Conservation (phyloP, 1,139 yeast genomes). For the Suhomyces kunorum region DNA sequence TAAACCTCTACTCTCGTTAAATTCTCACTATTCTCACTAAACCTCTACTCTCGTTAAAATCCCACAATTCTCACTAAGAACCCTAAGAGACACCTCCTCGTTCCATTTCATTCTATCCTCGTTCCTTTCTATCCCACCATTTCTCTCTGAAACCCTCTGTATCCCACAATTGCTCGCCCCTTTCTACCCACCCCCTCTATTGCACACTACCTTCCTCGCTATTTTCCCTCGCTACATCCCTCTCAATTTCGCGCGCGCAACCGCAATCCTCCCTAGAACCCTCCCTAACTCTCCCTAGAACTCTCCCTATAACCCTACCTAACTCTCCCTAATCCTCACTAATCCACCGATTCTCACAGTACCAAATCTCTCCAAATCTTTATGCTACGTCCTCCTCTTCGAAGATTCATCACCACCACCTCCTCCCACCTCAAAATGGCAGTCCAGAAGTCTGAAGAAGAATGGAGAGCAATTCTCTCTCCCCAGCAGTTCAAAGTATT, state of each 20-base stretch:
- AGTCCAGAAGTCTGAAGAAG: conserved; percentile 50
- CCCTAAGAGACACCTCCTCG: no score
- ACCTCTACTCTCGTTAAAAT: no score
- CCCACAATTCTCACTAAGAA: no score
- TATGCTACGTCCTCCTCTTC: background rate
- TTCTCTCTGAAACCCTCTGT: no score
- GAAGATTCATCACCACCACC: background rate
- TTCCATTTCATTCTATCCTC: no score
- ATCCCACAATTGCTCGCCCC: no score
- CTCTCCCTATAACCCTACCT: background rate
- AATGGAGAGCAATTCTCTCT: conserved; percentile 78
- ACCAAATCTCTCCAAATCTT: background rate
- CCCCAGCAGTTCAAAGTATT: conserved; percentile 81
- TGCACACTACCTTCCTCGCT: conserved; percentile 1
- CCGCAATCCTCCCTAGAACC: background rate
- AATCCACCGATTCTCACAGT: background rate
- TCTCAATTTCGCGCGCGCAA: no score
- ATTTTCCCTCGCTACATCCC: no score
- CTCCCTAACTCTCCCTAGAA: background rate
- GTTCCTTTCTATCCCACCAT: no score
- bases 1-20: no score
- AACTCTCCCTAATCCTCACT: background rate
- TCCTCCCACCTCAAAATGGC: conserved; percentile 12
- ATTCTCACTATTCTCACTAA: no score
- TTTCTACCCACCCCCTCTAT: no score